Evolutionary conservation across 495 filamentous ascomycete genomes (phyloP).

Genomic region (Neohortaea acidophila): DNA sequence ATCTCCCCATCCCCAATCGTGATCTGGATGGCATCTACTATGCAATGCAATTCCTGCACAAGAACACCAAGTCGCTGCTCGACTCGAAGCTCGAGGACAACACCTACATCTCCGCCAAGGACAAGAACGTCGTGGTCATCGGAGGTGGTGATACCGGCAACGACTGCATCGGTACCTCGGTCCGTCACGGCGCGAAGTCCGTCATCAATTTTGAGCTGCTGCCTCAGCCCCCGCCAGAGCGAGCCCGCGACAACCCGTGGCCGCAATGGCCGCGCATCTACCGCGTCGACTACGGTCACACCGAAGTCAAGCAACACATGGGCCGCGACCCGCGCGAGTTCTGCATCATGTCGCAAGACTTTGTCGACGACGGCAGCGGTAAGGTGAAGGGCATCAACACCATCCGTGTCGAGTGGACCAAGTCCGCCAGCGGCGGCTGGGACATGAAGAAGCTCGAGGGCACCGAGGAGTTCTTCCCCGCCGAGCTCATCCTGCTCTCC

Average conservation of each 20-base stretch:
- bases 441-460: conserved; percentile 98
- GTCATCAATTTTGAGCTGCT: conserved; percentile 97
- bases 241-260: conserved; percentile 95
- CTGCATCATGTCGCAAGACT: conserved; percentile 98
- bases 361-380: conserved; percentile 80
- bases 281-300: conserved; percentile 94
- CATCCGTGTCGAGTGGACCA: conserved; percentile 92
- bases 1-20: conserved; percentile 83
- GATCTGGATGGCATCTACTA: conserved; percentile 91
- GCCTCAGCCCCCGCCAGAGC: conserved; percentile 85
- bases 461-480: conserved; percentile 92
- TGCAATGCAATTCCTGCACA: conserved; percentile 96
- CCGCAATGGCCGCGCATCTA: conserved; percentile 99
- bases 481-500: conserved; percentile 87
- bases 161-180: conserved; percentile 96
- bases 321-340: conserved; percentile 96
- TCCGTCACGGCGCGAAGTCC: conserved; percentile 92
- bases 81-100: conserved; percentile 80
- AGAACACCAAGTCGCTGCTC: conserved; percentile 95
- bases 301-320: conserved; percentile 92
- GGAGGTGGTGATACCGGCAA: conserved; percentile 98
- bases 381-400: conserved; percentile 96
- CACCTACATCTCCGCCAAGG: conserved; percentile 89
- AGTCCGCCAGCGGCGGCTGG: conserved; percentile 80
- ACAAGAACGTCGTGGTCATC: conserved; percentile 94